phyloP scores from a whole-genome alignment of 2,329 filamentous ascomycete genomes.

The Monosporascus ibericus region DNA sequence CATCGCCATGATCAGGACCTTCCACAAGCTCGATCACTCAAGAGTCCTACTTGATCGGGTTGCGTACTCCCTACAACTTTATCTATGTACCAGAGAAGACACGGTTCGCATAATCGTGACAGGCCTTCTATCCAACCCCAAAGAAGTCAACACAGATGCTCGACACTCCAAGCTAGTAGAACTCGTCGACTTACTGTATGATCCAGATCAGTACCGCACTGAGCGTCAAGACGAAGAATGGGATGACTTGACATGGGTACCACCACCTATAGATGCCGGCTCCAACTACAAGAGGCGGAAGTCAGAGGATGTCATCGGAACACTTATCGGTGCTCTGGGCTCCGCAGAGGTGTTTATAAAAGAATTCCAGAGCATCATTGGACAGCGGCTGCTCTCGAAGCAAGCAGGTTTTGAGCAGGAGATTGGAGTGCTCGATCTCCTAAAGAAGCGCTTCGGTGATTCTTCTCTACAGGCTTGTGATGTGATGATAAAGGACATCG shows the following conservation, averaged over 20 bases:
- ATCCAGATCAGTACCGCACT: conserved; percentile 49
- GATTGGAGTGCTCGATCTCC: conserved; percentile 73
- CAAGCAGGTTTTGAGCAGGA: conserved; percentile 70
- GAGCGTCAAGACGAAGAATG: conserved; percentile 60
- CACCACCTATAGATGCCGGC: conserved; percentile 87
- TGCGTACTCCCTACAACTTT: conserved; percentile 66
- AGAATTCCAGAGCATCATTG: conserved; percentile 85
- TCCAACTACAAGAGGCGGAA: conserved; percentile 87
- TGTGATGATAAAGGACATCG: conserved; percentile 93
- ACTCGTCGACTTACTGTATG: conserved; percentile 60
- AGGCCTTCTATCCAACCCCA: conserved; percentile 60
- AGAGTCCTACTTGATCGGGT: conserved; percentile 73
- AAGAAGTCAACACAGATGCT: conserved; percentile 35
- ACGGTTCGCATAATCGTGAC: conserved; percentile 72
- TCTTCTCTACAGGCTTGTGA: conserved; percentile 84
- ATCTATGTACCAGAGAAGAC: conserved; percentile 70
- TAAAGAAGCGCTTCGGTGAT: conserved; percentile 87
- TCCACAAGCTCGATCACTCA: conserved; percentile 69
- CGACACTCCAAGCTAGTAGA: conserved; percentile 54
- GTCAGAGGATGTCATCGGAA: conserved; percentile 85
- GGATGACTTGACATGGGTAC: conserved; percentile 89
- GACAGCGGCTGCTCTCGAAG: conserved; percentile 66
- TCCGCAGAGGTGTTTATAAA: conserved; percentile 89
- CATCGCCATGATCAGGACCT: conserved; percentile 72
- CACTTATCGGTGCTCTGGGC: conserved; percentile 80